Conservation (phyloP, 169 alveolate species). For the Cardiosporidium cionae region DNA sequence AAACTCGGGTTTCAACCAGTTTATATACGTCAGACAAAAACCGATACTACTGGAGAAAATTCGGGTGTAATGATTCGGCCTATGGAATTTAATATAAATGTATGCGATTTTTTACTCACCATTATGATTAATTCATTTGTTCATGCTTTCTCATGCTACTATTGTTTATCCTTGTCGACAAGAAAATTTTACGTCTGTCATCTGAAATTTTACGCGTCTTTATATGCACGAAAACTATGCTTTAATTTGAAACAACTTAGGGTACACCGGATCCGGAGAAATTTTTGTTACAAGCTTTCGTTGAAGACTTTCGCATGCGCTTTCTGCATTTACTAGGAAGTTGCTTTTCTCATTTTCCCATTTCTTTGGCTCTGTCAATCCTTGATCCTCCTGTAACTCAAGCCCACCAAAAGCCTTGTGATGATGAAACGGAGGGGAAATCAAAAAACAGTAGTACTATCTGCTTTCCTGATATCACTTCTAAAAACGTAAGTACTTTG, state of each 20-base stretch:
- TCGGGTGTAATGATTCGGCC: constrained; percentile 80
- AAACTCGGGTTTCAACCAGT: constrained; percentile 82
- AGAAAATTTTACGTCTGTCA: too few relatives aligned
- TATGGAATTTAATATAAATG: too few relatives aligned
- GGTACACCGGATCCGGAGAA: too few relatives aligned
- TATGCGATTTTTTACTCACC: background rate
- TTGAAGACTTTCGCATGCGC: constrained; percentile 30
- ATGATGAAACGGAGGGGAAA: background rate
- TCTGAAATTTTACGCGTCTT: too few relatives aligned
- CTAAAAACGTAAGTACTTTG: background rate
- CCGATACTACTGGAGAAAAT: constrained; percentile 96
- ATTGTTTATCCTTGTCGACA: background rate
- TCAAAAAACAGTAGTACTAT: background rate
- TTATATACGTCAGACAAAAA: constrained; percentile 84
- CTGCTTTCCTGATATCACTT: background rate
- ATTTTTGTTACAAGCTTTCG: too few relatives aligned
- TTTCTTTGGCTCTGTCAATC: constrained; percentile 27
- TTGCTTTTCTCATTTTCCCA: constrained; percentile 7
- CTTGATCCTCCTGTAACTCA: constrained; percentile 1
- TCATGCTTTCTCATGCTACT: background rate
- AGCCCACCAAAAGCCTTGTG: background rate
- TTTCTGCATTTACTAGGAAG: constrained; percentile 19
- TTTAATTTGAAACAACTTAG: too few relatives aligned
- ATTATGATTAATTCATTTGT: background rate
- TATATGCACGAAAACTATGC: too few relatives aligned